A percentile compares a stretch with the other conserved stretches of the same genome.
phyloP scores from a whole-genome alignment of 176 grass and related monocot genomes.

The Poa annua region DNA sequence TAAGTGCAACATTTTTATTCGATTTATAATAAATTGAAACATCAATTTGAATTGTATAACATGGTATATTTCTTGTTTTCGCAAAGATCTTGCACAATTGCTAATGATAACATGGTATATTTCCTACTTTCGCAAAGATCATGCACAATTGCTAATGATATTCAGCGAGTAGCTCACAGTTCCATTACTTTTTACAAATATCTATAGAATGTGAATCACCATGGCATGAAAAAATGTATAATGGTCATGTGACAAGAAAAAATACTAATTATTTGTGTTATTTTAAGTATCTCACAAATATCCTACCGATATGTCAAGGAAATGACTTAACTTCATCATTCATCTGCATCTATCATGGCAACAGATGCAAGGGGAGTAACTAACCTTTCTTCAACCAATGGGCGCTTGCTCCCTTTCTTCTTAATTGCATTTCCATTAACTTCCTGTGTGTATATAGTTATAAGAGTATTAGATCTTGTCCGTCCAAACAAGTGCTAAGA shows the following conservation, averaged over 20 bases:
- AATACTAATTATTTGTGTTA: not conserved
- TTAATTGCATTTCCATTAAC: constrained; percentile 65
- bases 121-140: not conserved
- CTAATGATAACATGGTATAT: not conserved
- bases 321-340: not conserved
- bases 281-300: not conserved
- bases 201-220: not conserved
- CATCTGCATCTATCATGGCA: not conserved
- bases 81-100: not conserved
- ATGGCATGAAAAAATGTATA: not conserved
- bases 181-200: not conserved
- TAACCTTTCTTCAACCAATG: constrained; percentile 91
- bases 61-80: not conserved
- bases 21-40: not conserved
- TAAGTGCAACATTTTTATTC: not conserved
- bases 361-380: constrained; percentile 21
- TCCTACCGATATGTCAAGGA: not conserved
- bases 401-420: constrained; percentile 80
- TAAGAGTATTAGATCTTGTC: constrained; percentile 46
- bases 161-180: not conserved
- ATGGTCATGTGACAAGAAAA: not conserved
- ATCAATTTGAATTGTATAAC: not conserved
- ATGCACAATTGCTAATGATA: not conserved
- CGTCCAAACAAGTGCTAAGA: not conserved
- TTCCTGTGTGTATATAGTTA: constrained; percentile 50